Base-by-base conservation (phyloP, 2,329 filamentous ascomycete genomes). In the Stachybotrys elegans region DNA sequence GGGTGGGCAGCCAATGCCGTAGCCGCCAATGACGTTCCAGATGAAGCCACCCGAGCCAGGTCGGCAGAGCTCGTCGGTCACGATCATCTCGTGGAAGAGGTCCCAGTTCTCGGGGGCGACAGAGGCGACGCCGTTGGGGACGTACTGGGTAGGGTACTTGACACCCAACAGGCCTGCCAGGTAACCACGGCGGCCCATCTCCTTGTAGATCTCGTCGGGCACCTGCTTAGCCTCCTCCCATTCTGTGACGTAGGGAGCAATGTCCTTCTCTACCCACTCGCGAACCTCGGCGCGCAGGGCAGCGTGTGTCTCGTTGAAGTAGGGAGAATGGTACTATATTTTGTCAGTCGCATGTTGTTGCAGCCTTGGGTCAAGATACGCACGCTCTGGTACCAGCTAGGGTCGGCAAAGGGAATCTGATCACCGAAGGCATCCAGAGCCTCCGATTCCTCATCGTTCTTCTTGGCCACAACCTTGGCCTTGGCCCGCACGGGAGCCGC, bases 201-300 rank as follows among this genome's bases (percentile, higher is more conserved):
- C 83, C 72, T 95, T 92, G 79, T 95, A 98, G 60, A 98, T 88
- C 55, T 81, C 78, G 37, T 87, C 81, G 0, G 93, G 92, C 2
- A 97, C 90, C 61, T 84, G 80, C 73, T 90, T 94, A 57, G 84
- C 88, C 75, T 97, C 93, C 56, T 98, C 93, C 93, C 93, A 98
- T 66, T 98, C 93, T 32, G 83, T 86, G 45, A 97, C 88, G 57
- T 92, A 78, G 19, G 93, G 92, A 73, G 95, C 90, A 63, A 97
- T 84, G 57, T 89, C 88, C 45, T 75, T 79, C 49, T 95, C 88
- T 44, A 98, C 81, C 91, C 91, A 98, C 72, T 90, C 79, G 59
- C 93, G 87, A 48, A 96, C 76, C 73, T 98, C 93, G 52, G 82
- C 84, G 48, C 93, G 89, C 40, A 98, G 84, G 42, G 89, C 90